phyloP scores from a whole-genome alignment of 2,329 filamentous ascomycete genomes.

The Trichoderma sp. region DNA sequence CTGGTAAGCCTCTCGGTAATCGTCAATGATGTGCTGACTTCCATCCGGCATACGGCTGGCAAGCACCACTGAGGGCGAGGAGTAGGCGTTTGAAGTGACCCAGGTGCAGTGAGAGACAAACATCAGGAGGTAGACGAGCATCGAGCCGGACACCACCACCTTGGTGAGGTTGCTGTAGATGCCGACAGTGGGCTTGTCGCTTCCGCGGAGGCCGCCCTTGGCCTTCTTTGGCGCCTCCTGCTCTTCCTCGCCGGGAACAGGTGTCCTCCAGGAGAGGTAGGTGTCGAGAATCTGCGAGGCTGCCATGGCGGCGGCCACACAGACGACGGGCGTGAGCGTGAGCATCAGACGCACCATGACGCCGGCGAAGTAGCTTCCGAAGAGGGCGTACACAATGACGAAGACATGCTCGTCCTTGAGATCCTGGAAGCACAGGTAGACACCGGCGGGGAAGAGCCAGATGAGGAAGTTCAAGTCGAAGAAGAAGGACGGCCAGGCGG shows the following conservation, averaged over 20 bases:
- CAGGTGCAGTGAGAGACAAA: conserved; percentile 98
- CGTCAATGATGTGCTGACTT: conserved; percentile 97
- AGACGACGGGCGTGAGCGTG: conserved; percentile 93
- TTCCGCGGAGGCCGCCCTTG: conserved; percentile 66
- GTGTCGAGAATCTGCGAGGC: conserved; percentile 86
- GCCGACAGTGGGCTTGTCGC: conserved; percentile 73
- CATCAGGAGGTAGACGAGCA: conserved; percentile 80
- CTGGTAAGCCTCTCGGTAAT: conserved; percentile 99
- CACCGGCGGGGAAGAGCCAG: conserved; percentile 97
- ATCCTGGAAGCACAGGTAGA: conserved; percentile 96
- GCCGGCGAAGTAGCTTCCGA: conserved; percentile 96
- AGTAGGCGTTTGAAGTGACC: conserved; percentile 99
- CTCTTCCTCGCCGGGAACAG: conserved; percentile 53
- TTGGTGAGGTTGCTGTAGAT: conserved; percentile 84
- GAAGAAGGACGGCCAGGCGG: conserved; percentile 98
- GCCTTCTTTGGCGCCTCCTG: conserved; percentile 60
- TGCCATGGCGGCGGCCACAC: conserved; percentile 87
- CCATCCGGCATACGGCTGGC: conserved; percentile 91
- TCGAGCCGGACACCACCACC: conserved; percentile 69
- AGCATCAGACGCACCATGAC: conserved; percentile 99
- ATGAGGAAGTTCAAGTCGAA: conserved; percentile 98
- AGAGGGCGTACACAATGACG: conserved; percentile 93
- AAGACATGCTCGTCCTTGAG: conserved; percentile 97
- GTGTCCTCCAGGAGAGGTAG: conserved; percentile 71
- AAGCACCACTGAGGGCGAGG: conserved; percentile 93